A percentile compares a stretch with the other conserved stretches of the same genome.
Evolutionary conservation across 306 rosid genomes (phyloP).

Genomic region (Castanea mollissima): DNA sequence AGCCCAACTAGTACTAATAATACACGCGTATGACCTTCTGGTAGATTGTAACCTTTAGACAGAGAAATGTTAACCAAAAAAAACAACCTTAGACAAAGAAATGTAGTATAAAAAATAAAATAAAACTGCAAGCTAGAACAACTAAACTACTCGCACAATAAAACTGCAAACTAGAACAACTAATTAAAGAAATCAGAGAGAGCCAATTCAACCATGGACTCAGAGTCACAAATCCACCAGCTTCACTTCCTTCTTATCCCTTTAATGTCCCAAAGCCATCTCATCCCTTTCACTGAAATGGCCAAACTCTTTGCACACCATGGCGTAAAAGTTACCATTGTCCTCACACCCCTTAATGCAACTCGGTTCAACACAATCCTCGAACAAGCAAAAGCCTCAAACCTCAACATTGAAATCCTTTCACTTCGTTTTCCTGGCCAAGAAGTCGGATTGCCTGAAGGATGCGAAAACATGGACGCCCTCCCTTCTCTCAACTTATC

Average conservation of each 20-base stretch:
- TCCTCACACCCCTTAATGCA: neutral
- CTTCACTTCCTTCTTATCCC: conserved; percentile 3
- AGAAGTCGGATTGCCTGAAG: conserved; percentile 23
- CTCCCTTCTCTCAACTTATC: conserved; percentile 6
- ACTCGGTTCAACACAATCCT: neutral
- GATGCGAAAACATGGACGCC: conserved; percentile 18
- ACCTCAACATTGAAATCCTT: neutral
- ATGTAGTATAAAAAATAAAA: too few species aligned
- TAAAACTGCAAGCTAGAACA: too few species aligned
- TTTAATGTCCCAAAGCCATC: conserved; percentile 10
- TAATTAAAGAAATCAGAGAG: too few species aligned
- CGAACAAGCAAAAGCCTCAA: neutral
- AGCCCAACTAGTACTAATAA: too few species aligned
- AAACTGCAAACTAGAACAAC: too few species aligned
- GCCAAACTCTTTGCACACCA: neutral
- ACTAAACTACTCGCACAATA: too few species aligned
- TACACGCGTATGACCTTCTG: too few species aligned
- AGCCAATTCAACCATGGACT: neutral
- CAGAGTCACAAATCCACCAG: neutral
- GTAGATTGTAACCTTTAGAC: too few species aligned
- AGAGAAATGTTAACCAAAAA: too few species aligned
- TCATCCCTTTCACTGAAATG: conserved; percentile 4
- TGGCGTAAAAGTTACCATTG: neutral
- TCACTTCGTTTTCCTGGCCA: conserved; percentile 12
- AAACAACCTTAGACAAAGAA: too few species aligned